phyloP scores from a whole-genome alignment of 148 eudicot genomes.

The Rhododendron henanense region DNA sequence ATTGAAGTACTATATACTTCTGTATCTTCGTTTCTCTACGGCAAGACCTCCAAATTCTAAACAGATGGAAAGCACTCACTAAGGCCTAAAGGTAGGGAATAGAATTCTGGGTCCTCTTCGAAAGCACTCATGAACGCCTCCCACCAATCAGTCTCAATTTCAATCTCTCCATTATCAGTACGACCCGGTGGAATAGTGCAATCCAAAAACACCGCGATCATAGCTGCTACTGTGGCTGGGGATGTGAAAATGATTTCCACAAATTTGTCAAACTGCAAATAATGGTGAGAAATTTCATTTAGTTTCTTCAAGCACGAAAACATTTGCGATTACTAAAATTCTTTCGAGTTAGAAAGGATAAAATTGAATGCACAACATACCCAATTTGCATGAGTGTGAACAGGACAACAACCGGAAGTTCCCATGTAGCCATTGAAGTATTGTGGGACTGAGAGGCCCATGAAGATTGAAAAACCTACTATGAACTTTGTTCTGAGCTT shows the following conservation, averaged over 20 bases:
- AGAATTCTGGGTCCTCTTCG: constrained; percentile 70
- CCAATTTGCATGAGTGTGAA: constrained; percentile 53
- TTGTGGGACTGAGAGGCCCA: constrained; percentile 87
- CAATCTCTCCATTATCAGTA: constrained; percentile 30
- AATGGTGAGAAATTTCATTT: neutral
- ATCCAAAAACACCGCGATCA: constrained; percentile 60
- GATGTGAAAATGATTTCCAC: constrained; percentile 77
- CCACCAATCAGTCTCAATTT: constrained; percentile 92
- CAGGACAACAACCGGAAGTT: constrained; percentile 61
- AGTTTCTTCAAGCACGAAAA: neutral
- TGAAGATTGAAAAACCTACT: constrained; percentile 54
- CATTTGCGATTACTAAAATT: neutral
- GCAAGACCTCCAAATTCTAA: constrained; percentile 10
- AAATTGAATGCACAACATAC: constrained; percentile 28
- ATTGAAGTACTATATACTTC: neutral
- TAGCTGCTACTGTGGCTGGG: constrained; percentile 63
- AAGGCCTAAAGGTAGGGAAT: constrained; percentile 61
- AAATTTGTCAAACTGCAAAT: constrained; percentile 67
- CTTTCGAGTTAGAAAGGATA: neutral
- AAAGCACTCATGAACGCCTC: constrained; percentile 42
- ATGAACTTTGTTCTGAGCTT: constrained; percentile 90
- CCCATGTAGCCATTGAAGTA: constrained; percentile 62
- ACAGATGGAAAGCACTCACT: constrained; percentile 74
- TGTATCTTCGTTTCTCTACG: neutral
- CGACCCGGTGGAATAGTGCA: constrained; percentile 49